Percentiles rank a stretch among this genome's conserved stretches.
Evolutionary conservation across 2,329 filamentous ascomycete genomes (phyloP).

Genomic region (Nemania sp.): DNA sequence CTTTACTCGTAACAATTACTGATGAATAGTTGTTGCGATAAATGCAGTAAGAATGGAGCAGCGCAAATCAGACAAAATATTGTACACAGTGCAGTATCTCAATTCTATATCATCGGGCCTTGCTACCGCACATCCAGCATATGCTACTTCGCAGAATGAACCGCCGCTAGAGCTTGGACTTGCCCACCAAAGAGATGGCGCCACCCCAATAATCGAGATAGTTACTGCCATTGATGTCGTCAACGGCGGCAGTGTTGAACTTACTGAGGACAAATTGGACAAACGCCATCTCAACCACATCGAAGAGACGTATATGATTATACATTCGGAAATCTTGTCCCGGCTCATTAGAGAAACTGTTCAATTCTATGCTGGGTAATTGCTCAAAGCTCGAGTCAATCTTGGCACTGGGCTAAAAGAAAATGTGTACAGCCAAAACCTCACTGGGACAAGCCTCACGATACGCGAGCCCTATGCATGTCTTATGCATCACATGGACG

Average conservation of each 20-base stretch:
- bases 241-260: background rate
- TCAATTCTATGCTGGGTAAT: constrained; percentile 7
- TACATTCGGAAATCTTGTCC: constrained; percentile 6
- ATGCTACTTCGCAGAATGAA: background rate
- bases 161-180: background rate
- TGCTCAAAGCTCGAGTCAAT: background rate
- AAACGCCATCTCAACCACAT: background rate
- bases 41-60: constrained; percentile 5
- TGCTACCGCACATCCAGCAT: background rate
- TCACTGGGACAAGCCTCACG: constrained; percentile 1
- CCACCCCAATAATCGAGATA: constrained; percentile 4
- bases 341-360: constrained; percentile 2
- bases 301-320: constrained; percentile 5
- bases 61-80: background rate
- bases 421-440: constrained; percentile 4
- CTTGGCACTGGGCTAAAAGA: background rate
- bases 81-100: constrained; percentile 1
- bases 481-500: constrained; percentile 8
- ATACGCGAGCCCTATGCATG: constrained; percentile 9
- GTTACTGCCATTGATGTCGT: background rate
- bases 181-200: background rate
- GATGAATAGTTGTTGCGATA: too few species aligned
- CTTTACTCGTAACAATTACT: background rate
- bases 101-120: background rate
- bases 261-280: background rate